A percentile compares a stretch with the other conserved stretches of the same genome.
These are phyloP conservation scores for Croton setiger DNA, from an alignment of 441 rosid species.

Conservation along the genomic window DNA sequence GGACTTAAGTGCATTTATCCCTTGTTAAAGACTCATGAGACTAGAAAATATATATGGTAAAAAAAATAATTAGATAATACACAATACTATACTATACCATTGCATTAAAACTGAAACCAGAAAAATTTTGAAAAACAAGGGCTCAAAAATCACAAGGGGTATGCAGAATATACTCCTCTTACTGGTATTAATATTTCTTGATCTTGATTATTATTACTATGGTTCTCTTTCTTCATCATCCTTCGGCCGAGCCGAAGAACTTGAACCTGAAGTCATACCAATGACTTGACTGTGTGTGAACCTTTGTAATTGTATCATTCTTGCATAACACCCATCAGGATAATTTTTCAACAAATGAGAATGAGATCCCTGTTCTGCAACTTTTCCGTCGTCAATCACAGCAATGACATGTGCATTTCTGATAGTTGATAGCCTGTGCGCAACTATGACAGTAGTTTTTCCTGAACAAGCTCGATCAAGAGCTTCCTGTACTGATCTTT, in stretches of 20 bases:
- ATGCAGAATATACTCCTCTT: slow-evolving; percentile 30
- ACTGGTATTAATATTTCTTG: slow-evolving; percentile 20
- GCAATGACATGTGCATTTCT: slow-evolving; percentile 88
- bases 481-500: slow-evolving; percentile 94
- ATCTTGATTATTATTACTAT: slow-evolving; percentile 21
- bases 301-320: slow-evolving; percentile 97
- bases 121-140: slow-evolving; percentile 25
- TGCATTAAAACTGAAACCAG: slow-evolving; percentile 29
- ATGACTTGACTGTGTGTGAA: slow-evolving; percentile 85
- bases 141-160: slow-evolving; percentile 35
- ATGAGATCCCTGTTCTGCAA: slow-evolving; percentile 95
- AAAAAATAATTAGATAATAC: slow-evolving; percentile 35
- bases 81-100: slow-evolving; percentile 46
- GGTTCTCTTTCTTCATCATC: slow-evolving; percentile 64
- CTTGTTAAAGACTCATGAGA: slow-evolving; percentile 23
- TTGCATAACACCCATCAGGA: slow-evolving; percentile 89
- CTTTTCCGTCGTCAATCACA: slow-evolving; percentile 92
- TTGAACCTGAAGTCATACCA: slow-evolving; percentile 87
- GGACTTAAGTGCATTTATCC: no score
- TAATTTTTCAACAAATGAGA: slow-evolving; percentile 78
- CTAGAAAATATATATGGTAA: slow-evolving; percentile 30
- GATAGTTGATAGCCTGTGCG: slow-evolving; percentile 86
- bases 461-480: slow-evolving; percentile 88
- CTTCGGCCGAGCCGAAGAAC: slow-evolving; percentile 50
- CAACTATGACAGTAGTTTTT: slow-evolving; percentile 83